These are phyloP conservation scores for Trichoderma gracile DNA, from an alignment of 2,329 filamentous ascomycete species.

Conservation along the genomic window DNA sequence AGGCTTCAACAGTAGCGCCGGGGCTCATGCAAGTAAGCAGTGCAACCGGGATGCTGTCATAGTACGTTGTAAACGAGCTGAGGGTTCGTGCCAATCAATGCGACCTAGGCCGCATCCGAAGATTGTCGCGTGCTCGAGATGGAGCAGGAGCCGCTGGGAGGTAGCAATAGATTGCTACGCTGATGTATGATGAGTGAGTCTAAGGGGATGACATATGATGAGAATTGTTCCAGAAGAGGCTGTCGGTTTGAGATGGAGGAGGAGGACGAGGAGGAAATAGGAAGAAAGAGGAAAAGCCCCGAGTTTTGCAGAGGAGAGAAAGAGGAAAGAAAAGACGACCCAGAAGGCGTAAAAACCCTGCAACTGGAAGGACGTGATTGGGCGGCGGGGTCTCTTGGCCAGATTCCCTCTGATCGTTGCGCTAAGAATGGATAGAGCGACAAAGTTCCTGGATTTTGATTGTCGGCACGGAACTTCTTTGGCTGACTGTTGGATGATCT, in stretches of 20 bases:
- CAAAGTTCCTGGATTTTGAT: neutral
- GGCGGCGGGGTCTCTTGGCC: constrained; percentile 10
- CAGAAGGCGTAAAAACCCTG: neutral
- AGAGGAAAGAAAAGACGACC: neutral
- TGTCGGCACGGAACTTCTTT: neutral
- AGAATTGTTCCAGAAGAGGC: neutral
- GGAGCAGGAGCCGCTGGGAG: neutral
- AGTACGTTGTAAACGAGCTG: constrained; percentile 12
- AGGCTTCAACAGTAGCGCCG: constrained; percentile 3
- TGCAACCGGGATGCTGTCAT: constrained; percentile 15
- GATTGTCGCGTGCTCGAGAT: constrained; percentile 13
- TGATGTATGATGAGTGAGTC: too few relatives aligned
- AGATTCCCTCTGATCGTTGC: constrained; percentile 17
- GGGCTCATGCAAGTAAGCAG: constrained; percentile 24
- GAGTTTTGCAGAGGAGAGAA: too few relatives aligned
- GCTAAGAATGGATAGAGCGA: neutral
- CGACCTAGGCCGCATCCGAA: constrained; percentile 20
- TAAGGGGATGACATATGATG: too few relatives aligned
- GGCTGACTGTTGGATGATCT: too few relatives aligned
- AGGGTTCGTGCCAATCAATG: neutral
- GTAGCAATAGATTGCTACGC: neutral
- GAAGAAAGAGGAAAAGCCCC: neutral
- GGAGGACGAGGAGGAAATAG: neutral
- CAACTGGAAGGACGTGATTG: neutral
- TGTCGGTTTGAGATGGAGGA: neutral